phyloP scores from a whole-genome alignment of 352 stramenopile genomes.

The Elongisporangium anandrum region DNA sequence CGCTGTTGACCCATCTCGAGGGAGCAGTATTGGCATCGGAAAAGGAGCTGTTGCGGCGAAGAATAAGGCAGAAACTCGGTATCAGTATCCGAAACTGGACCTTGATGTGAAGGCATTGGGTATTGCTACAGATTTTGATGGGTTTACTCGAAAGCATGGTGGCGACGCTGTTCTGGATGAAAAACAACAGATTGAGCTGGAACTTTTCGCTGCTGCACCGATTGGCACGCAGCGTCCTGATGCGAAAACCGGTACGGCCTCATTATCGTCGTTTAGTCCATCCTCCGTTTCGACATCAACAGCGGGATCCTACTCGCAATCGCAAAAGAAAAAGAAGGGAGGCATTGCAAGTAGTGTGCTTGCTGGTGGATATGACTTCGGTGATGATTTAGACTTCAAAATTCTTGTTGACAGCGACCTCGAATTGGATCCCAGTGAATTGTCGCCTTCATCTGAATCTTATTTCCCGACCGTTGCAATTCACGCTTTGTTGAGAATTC shows the following conservation, averaged over 20 bases:
- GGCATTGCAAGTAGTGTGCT: constrained; percentile 4
- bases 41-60: constrained; percentile 6
- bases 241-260: constrained; percentile 7
- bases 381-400: not conserved
- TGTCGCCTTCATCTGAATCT: constrained; percentile 82
- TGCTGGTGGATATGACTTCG: not conserved
- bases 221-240: constrained; percentile 74
- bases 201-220: constrained; percentile 81
- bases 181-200: constrained; percentile 85
- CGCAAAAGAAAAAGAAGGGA: constrained; percentile 14
- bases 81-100: constrained; percentile 40
- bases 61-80: constrained; percentile 14
- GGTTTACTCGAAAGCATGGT: constrained; percentile 45
- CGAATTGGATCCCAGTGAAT: constrained; percentile 57
- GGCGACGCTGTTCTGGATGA: constrained; percentile 64
- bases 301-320: constrained; percentile 12
- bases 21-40: constrained; percentile 7
- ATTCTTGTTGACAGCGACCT: constrained; percentile 53
- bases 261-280: constrained; percentile 11
- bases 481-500: constrained; percentile 94
- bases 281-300: constrained; percentile 13
- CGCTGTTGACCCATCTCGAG: constrained; percentile 1
- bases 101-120: constrained; percentile 62
- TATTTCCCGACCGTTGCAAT: constrained; percentile 98
- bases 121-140: constrained; percentile 45